Base-by-base conservation (phyloP, 1,284 basidiomycete genomes). In the Pyrrhoderma noxium region DNA sequence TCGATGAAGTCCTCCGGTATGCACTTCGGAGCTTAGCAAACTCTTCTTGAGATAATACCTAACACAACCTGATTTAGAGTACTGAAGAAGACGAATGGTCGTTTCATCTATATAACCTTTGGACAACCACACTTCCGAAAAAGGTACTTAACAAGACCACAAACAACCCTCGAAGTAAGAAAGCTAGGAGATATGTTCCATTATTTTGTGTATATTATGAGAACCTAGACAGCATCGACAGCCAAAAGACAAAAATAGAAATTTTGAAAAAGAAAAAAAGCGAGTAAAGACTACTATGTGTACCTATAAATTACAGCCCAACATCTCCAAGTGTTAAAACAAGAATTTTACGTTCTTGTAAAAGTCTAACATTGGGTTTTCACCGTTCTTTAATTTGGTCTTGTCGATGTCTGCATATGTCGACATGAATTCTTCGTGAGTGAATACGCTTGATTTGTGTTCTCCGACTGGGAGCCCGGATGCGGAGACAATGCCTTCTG, bases 311-410 rank as follows among this genome's bases (percentile, higher is more conserved):
- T 31, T 31, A 31, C 27, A 31, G 27, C 27, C 5, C 27, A 5
- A 31, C 27, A 34, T 5, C 16, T 41, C 39, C 37, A 48, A 22
- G 19, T 40, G 8, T 75, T 64, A 89, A 58, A 90, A 90, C 58
- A 91, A 68, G 62, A 91, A 83, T 63, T 91, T 90, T 57, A 93
- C 91, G 69, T 95, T 95, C 64, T 85, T 80, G 64, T 95, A 95
- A 64, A 82, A 89, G 58, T 87, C 82, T 51, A 93, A 60, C 73
- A 95, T 73, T 1, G 93, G 92, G 64, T 95, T 95, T 64, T 89
- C 85, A 41, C 92, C 89, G 60, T 80, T 93, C 55, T 70, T 68
- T 38, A 90, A 65, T 45, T 72, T 70, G 16, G 90, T 91, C 65
- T 70, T 73, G 48, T 72, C 70, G 23, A 86, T 62, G 59, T 93